phyloP scores from a whole-genome alignment of 345 rosid species.

The Eucalyptus erythrocorys region DNA sequence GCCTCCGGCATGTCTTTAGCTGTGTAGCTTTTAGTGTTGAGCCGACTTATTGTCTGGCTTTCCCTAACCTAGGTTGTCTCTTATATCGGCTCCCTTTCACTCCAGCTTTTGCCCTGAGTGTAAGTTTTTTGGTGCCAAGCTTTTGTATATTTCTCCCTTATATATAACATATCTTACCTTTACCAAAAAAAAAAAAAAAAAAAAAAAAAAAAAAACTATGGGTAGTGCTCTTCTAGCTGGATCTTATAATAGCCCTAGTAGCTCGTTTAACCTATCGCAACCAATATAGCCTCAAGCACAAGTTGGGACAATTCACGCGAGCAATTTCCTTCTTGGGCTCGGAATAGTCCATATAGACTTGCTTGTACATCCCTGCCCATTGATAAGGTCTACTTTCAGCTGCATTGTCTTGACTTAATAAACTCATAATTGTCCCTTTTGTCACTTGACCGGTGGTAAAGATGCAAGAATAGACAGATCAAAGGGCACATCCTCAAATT shows the following conservation, averaged over 20 bases:
- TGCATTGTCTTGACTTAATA: neutral
- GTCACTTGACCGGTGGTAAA: neutral
- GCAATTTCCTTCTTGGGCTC: neutral
- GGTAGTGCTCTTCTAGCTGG: neutral
- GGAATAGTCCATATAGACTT: neutral
- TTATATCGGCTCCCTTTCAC: too few species aligned
- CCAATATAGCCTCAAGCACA: neutral
- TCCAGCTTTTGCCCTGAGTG: too few species aligned
- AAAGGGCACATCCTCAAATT: neutral
- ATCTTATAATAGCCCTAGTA: neutral
- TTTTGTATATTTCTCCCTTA: too few species aligned
- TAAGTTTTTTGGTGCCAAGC: too few species aligned
- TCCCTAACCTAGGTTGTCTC: too few species aligned
- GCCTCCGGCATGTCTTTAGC: too few species aligned
- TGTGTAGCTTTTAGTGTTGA: too few species aligned
- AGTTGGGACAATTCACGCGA: neutral
- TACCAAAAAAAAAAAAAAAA: too few species aligned
- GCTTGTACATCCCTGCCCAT: neutral
- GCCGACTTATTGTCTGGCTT: too few species aligned
- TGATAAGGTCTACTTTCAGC: too few species aligned
- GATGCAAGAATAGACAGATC: neutral
- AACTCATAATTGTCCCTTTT: neutral
- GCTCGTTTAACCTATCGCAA: neutral
- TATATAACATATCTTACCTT: too few species aligned
- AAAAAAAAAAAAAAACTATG: too few species aligned